Evolutionary conservation across 2,329 filamentous ascomycete genomes (phyloP).

Genomic region (Periconia macrospinosa): DNA sequence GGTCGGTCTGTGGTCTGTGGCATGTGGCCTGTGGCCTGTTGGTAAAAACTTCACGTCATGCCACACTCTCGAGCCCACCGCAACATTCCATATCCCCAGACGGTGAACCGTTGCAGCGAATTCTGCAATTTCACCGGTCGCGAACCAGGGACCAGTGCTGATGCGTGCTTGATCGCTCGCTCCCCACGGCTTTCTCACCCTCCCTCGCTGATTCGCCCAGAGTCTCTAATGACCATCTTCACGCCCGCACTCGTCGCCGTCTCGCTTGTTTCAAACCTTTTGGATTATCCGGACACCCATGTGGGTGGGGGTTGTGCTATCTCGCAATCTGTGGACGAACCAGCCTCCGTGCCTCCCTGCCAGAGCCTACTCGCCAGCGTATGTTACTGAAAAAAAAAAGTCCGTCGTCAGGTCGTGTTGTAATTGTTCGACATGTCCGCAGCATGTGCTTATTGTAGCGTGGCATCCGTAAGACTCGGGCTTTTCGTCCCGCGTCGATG

Average conservation of each 20-base stretch:
- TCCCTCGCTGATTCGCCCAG: neutral
- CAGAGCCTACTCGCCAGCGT: neutral
- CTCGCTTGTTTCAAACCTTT: constrained; percentile 13
- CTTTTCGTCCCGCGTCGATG: constrained; percentile 25
- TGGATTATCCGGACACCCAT: constrained; percentile 11
- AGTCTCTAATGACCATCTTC: neutral
- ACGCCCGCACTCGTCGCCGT: neutral
- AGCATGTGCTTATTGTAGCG: neutral
- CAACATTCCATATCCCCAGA: neutral
- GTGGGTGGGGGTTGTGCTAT: constrained; percentile 7
- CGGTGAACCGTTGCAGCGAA: constrained; percentile 1
- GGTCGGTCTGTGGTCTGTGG: too few relatives aligned
- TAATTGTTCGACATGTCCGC: constrained; percentile 9
- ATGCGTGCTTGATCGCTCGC: neutral
- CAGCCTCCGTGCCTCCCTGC: constrained; percentile 1
- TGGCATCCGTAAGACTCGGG: constrained; percentile 25
- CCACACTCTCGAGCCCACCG: neutral
- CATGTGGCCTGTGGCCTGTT: too few relatives aligned
- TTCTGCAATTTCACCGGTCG: neutral
- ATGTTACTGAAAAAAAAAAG: neutral
- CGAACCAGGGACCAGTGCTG: constrained; percentile 4
- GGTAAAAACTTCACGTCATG: neutral
- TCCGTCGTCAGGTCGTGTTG: constrained; percentile 7
- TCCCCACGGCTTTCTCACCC: neutral
- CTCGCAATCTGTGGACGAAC: constrained; percentile 1